Conservation (phyloP, 2,329 filamentous ascomycete genomes). For the Acrodontium crateriforme region DNA sequence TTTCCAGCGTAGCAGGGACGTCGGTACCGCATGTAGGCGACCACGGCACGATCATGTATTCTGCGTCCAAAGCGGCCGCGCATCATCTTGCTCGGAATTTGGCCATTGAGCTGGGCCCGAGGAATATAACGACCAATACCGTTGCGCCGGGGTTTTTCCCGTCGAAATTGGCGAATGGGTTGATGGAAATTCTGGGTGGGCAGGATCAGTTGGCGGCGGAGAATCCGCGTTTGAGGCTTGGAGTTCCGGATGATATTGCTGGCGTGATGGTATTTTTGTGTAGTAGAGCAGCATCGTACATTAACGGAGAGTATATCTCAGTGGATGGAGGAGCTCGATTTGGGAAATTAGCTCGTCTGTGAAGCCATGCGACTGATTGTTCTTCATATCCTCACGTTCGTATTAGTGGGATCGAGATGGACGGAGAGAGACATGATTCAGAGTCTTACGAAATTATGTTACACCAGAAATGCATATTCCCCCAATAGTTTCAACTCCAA, state of each 20-base stretch:
- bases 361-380: too few species aligned
- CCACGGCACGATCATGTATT: constrained; percentile 34
- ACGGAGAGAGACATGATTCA: too few species aligned
- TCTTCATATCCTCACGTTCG: too few species aligned
- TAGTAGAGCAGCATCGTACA: constrained; percentile 51
- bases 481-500: too few species aligned
- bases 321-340: constrained; percentile 57
- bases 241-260: constrained; percentile 61
- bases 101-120: constrained; percentile 45
- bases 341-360: too few species aligned
- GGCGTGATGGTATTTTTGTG: constrained; percentile 59
- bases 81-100: background rate
- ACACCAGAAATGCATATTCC: too few species aligned
- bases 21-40: constrained; percentile 55
- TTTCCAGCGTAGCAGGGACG: constrained; percentile 66
- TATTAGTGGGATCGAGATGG: too few species aligned
- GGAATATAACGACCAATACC: constrained; percentile 62
- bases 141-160: constrained; percentile 56
- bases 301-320: constrained; percentile 56
- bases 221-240: constrained; percentile 55
- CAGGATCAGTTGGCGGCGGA: constrained; percentile 41
- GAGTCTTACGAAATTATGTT: too few species aligned
- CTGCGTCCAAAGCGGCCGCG: background rate
- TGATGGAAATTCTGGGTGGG: constrained; percentile 60
- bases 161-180: constrained; percentile 55